Conservation (phyloP, 257 asterid species). For the Buddleja alternifolia region DNA sequence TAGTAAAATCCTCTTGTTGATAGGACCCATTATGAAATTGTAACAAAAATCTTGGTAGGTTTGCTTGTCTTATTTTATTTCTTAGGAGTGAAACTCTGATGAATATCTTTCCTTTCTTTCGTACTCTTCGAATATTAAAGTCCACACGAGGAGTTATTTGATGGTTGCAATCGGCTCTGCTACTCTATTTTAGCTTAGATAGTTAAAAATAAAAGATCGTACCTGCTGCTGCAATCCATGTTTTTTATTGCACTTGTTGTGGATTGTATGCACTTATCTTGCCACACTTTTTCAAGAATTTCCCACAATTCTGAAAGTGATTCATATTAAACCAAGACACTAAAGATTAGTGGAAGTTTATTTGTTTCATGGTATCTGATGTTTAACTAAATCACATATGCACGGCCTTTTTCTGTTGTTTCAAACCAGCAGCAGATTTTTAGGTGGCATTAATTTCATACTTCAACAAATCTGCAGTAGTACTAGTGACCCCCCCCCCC, state of each 20-base stretch:
- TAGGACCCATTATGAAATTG: background rate
- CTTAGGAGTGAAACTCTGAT: background rate
- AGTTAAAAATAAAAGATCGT: too few relatives aligned
- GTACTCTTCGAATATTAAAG: background rate
- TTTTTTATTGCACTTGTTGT: too few relatives aligned
- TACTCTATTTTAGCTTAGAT: too few relatives aligned
- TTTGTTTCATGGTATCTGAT: background rate
- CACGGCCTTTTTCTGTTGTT: background rate
- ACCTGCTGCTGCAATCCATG: too few relatives aligned
- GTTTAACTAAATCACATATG: background rate
- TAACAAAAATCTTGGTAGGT: background rate
- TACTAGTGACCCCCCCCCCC: too few relatives aligned
- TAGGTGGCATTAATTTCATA: background rate
- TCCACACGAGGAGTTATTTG: too few relatives aligned
- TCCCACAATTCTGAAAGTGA: conserved; percentile 4
- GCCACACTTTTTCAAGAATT: background rate
- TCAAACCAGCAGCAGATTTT: background rate
- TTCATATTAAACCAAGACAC: background rate
- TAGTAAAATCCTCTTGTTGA: background rate
- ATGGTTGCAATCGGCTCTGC: too few relatives aligned
- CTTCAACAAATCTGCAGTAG: background rate
- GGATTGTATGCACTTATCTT: too few relatives aligned
- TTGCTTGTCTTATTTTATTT: background rate
- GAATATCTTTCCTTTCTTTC: background rate
- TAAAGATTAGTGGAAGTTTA: background rate